Base-by-base conservation (phyloP, 352 stramenopile genomes). In the Phytophthora ohioensis region DNA sequence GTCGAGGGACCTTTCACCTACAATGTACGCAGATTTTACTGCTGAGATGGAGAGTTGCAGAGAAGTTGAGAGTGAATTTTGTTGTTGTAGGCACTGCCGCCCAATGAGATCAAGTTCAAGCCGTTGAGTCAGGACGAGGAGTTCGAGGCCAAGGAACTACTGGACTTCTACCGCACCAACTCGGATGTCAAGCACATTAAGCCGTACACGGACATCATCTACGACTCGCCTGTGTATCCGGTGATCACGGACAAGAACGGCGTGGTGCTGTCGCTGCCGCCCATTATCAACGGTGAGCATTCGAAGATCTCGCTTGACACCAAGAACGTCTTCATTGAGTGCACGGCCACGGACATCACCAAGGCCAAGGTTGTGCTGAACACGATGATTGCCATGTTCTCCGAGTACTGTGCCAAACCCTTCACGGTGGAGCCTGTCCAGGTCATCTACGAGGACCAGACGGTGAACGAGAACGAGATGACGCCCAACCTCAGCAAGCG, bases 361-460 rank as follows among this genome's bases (percentile, higher is more conserved):
- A 99, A 99, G 89, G 98, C 95, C 38, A 99, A 99, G 77, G 97
- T 99, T 68, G 98, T 99, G 45, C 88, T 99, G 34, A 99, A 99
- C 85, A 99, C 98, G 43, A 91, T 99, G 55, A 97, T 99, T 46
- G 93, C 97, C 53, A 99, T 99, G 97, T 99, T 99, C 80, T 99
- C 94, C 30, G 92, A 99, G 81, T 99, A 99, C 81, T 98, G 97
- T 71, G 87, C 87, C n/a, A 76, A 86, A 49, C 97, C 97, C 21
- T 99, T 99, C 84, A 96, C 85, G 21, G 94, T 98, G 21, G 97
- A 99, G 73, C 93, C 97, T 11, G 98, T 99, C 21, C 86, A 97
- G 54, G 91, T 99, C 39, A 86, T 97, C 31, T 99, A 99, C 83
- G 94, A 99, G 67, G 82, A 96, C 65, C 90, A 91, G 34, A 85